Base-by-base conservation (phyloP, 2,329 filamentous ascomycete genomes). In the Ascocoryne sarcoides region DNA sequence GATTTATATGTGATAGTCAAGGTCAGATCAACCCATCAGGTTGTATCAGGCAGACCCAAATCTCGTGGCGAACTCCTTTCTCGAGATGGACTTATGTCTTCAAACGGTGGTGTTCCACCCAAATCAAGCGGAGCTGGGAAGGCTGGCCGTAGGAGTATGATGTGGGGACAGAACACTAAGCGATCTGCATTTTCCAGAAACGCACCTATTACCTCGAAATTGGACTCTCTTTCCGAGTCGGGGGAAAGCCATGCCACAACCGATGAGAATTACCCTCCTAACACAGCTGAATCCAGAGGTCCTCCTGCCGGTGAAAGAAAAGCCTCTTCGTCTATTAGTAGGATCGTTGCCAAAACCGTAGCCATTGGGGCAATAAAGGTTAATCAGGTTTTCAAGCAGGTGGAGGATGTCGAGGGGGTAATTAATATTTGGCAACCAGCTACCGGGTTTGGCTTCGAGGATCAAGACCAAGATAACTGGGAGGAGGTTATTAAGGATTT, bases 1-100 rank as follows among this genome's bases (percentile, higher is more conserved):
- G 82, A 87, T 37, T 65, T 96, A 15, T 95, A 84, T 58, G 70
- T 98, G 1, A 79, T 95, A 3, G 82, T 92, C 48, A 87, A 84
- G 53, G 75, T 95, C 5, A 53, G 51, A 33, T 53, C 52, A n/a
- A 51, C 51, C 4, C 49, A 56, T 26, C 53, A 58, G 33, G 46
- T 59, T 4, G 38, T 43, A 12, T 40, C 44, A 31, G 47, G 49
- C 7, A 57, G 54, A 28, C 56, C 57, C 2, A 40, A 37, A 9
- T 57, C 56, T 26, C 51, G 57, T 17, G 36, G 46, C 10, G 51
- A 49, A 20, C 18, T 40, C 9, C 34, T 37, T 16, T 55, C 56
- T n/a, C 43, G 51, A 32, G 57, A 60, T 33, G 52, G 48, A 3
- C 15, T 38, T 9, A 18, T 40, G 7, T 36, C 35, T 10, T 43